Evolutionary conservation across 345 rosid species (phyloP).

Genomic region (Gossypium arboreum): DNA sequence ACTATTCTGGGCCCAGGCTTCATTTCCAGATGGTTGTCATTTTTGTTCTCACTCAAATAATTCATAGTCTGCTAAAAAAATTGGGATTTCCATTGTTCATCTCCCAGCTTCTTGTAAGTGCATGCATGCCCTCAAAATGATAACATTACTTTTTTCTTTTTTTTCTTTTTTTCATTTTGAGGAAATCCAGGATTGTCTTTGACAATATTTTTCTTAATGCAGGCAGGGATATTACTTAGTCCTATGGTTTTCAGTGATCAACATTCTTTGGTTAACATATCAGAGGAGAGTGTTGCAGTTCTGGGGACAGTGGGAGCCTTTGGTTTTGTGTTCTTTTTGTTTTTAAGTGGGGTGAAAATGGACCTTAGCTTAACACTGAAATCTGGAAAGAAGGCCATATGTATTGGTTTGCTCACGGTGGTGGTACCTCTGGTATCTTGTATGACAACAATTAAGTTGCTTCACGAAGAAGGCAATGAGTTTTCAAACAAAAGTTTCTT

Average conservation of each 20-base stretch:
- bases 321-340: slow-evolving; percentile 21
- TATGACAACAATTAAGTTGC: no score
- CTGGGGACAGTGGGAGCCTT: slow-evolving; percentile 12
- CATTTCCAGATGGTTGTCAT: slow-evolving; percentile 8
- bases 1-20: slow-evolving; percentile 13
- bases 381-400: slow-evolving; percentile 17
- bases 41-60: slow-evolving; percentile 9
- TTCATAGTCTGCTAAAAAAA: slow-evolving; percentile 13
- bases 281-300: slow-evolving; percentile 1
- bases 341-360: no score
- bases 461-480: neutral
- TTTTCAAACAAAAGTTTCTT: neutral
- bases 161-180: no score
- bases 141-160: neutral
- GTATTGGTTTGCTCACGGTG: slow-evolving; percentile 8
- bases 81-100: slow-evolving; percentile 19
- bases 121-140: neutral
- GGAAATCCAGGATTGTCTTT: neutral
- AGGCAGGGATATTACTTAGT: neutral
- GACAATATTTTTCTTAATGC: neutral
- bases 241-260: neutral
- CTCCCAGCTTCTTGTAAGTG: slow-evolving; percentile 26
- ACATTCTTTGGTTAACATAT: no score
- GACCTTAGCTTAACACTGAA: neutral
- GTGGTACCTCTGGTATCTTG: neutral